phyloP scores from a whole-genome alignment of 768 basidiomycete species.

The Leccinellum albellum region DNA sequence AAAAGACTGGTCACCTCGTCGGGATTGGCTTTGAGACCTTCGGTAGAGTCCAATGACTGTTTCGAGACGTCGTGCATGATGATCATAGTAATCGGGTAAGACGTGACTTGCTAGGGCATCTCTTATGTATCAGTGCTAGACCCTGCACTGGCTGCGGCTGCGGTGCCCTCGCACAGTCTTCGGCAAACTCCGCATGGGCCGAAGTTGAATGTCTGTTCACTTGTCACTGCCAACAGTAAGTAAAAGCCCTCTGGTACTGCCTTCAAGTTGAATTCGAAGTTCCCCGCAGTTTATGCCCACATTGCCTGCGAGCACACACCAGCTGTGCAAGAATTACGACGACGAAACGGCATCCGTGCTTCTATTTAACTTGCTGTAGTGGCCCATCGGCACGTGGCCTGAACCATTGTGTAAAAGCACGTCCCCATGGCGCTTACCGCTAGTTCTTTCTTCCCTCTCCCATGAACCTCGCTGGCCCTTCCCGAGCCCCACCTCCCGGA shows the following conservation, averaged over 20 bases:
- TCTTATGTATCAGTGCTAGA: not conserved
- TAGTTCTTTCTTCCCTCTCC: constrained; percentile 12
- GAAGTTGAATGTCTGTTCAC: too few species aligned
- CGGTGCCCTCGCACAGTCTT: too few species aligned
- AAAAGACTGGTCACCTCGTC: constrained; percentile 7
- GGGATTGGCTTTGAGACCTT: not conserved
- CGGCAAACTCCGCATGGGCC: too few species aligned
- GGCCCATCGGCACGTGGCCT: constrained; percentile 1
- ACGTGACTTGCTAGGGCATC: not conserved
- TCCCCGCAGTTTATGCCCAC: not conserved
- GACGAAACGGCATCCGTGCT: not conserved
- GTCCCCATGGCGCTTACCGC: not conserved
- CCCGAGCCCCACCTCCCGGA: constrained; percentile 7
- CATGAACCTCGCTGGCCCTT: constrained; percentile 29
- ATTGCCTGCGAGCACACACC: not conserved
- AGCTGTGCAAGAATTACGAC: not conserved
- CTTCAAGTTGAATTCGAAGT: not conserved
- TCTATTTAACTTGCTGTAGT: not conserved
- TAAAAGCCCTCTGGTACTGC: too few species aligned
- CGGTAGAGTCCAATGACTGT: not conserved
- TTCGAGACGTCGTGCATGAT: constrained; percentile 1
- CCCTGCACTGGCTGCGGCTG: too few species aligned
- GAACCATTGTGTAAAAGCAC: constrained; percentile 3
- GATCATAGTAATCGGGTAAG: constrained; percentile 5
- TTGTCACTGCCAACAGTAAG: too few species aligned